phyloP scores from a whole-genome alignment of 768 basidiomycete species.

The Leccinum variicolor region DNA sequence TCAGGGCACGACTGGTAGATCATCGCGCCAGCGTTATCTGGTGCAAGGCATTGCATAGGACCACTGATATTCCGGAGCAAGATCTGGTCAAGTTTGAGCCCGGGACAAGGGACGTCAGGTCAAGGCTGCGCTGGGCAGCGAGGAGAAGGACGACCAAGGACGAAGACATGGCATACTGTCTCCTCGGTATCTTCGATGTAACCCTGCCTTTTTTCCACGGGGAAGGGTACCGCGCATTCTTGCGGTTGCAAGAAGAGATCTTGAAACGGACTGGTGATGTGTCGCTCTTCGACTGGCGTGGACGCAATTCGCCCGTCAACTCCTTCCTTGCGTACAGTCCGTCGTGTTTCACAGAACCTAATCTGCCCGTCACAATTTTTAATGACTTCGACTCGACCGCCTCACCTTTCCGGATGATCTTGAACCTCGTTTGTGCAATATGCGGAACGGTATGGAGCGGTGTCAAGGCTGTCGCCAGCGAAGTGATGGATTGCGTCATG shows the following conservation, averaged over 20 bases:
- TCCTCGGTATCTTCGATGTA: conserved; percentile 30
- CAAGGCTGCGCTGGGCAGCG: conserved; percentile 27
- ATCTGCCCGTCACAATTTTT: conserved; percentile 1
- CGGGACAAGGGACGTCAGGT: conserved; percentile 15
- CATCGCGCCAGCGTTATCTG: conserved; percentile 16
- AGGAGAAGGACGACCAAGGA: conserved; percentile 24
- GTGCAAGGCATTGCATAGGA: conserved; percentile 6
- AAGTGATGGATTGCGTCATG: conserved; percentile 1
- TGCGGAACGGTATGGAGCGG: conserved; percentile 8
- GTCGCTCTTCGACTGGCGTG: conserved; percentile 27
- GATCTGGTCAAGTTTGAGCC: conserved; percentile 13
- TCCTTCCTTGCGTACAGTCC: conserved; percentile 19
- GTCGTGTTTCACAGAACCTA: conserved; percentile 13
- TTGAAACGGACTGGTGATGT: conserved; percentile 25
- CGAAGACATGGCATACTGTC: conserved; percentile 31
- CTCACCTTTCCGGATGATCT: conserved; percentile 12
- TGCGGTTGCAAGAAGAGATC: conserved; percentile 27
- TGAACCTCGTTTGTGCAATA: conserved; percentile 8
- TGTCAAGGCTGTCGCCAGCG: not conserved
- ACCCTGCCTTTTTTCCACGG: conserved; percentile 26
- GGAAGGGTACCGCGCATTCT: conserved; percentile 27
- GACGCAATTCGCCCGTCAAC: conserved; percentile 18
- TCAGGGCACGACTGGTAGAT: conserved; percentile 19
- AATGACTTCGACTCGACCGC: conserved; percentile 1
- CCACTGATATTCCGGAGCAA: conserved; percentile 12